A percentile compares a stretch with the other conserved stretches of the same genome.
phyloP scores from a whole-genome alignment of 1,139 yeast genomes.

The Candida glucosophila region DNA sequence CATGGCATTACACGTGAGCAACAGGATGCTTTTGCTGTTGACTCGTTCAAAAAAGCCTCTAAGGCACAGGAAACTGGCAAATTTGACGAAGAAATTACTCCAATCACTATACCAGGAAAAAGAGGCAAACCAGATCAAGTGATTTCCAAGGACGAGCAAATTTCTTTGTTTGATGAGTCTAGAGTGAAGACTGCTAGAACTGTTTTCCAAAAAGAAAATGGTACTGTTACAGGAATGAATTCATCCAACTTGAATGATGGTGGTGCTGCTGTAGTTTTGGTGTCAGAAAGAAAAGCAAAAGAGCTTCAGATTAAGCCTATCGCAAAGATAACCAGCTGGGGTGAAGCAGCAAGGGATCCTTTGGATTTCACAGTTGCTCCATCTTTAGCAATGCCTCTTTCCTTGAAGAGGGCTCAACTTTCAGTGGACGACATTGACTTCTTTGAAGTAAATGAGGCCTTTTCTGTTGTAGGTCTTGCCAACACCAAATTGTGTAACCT shows the following conservation, averaged over 20 bases:
- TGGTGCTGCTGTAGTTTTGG: constrained; percentile 82
- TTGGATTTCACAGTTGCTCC: constrained; percentile 89
- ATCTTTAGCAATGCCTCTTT: constrained; percentile 82
- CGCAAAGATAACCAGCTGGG: constrained; percentile 83
- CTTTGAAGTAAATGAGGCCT: constrained; percentile 90
- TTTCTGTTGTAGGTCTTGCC: constrained; percentile 85
- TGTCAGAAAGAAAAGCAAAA: constrained; percentile 65
- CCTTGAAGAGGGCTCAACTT: constrained; percentile 72
- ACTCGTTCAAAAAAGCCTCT: constrained; percentile 65
- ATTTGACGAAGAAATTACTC: constrained; percentile 68
- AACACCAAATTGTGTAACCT: constrained; percentile 63
- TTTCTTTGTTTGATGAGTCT: constrained; percentile 56
- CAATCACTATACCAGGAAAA: constrained; percentile 72
- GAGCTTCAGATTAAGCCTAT: constrained; percentile 75
- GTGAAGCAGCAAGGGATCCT: constrained; percentile 89
- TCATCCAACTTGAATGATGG: constrained; percentile 92
- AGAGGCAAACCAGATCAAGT: constrained; percentile 81
- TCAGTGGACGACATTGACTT: constrained; percentile 48
- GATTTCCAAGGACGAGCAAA: constrained; percentile 62
- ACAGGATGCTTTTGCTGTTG: constrained; percentile 59
- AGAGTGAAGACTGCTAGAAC: constrained; percentile 73
- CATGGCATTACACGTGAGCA: constrained; percentile 49
- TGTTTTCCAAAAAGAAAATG: constrained; percentile 77
- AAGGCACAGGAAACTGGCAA: constrained; percentile 68
- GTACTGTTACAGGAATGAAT: constrained; percentile 89